A percentile compares a stretch with the other conserved stretches of the same genome.
These are phyloP conservation scores for Paramecium bursaria DNA, from an alignment of 73 alveolate genomes.

Conservation along the genomic window DNA sequence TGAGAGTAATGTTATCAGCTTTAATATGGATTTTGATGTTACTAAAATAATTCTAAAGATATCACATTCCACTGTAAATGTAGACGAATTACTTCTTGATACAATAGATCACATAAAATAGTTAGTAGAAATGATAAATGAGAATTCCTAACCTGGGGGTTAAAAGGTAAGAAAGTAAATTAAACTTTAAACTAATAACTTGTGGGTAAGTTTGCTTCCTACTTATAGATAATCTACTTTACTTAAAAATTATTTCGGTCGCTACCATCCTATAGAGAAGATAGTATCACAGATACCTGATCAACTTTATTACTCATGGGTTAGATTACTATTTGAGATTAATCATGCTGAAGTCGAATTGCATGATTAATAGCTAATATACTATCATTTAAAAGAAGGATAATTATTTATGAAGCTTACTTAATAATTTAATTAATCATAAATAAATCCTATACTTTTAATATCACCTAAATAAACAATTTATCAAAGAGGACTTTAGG, in stretches of 20 bases:
- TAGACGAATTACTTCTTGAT: conserved; percentile 27
- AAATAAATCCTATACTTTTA: conserved; percentile 29
- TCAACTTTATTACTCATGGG: conserved; percentile 22
- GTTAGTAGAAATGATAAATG: no score
- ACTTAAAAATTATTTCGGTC: conserved; percentile 4
- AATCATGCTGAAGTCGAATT: background rate
- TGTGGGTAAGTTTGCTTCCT: conserved; percentile 22
- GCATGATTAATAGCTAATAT: no score
- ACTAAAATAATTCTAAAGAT: background rate
- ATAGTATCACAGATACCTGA: background rate
- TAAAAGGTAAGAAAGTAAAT: background rate
- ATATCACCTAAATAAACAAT: conserved; percentile 23
- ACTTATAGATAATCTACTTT: conserved; percentile 18
- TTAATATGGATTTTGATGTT: background rate
- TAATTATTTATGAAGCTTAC: conserved; percentile 21
- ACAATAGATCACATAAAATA: no score
- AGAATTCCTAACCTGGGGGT: background rate
- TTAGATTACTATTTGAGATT: background rate
- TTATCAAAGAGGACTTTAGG: background rate
- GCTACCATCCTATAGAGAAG: background rate
- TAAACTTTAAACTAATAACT: background rate
- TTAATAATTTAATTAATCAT: background rate
- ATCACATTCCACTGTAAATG: background rate
- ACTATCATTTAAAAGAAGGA: background rate
- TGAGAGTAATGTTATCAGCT: background rate